phyloP scores from a whole-genome alignment of 176 grass and related monocot genomes.

The Ananas comosus region DNA sequence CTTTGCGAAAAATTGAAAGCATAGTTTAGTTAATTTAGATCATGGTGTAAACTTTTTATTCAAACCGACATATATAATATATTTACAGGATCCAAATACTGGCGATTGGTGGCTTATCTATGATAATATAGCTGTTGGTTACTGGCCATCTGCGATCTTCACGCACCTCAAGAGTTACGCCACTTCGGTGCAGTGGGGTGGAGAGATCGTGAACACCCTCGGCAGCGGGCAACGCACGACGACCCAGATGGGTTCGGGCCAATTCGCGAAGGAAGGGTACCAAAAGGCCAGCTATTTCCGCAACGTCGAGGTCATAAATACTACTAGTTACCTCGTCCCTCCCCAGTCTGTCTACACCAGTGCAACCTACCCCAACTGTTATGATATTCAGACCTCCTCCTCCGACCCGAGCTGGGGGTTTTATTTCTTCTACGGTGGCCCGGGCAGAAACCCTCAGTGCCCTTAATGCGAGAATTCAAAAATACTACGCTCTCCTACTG shows the following conservation, averaged over 20 bases:
- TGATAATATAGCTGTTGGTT: neutral
- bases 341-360: neutral
- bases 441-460: neutral
- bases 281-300: neutral
- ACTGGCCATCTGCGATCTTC: slow-evolving; percentile 11
- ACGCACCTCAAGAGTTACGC: neutral
- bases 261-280: slow-evolving; percentile 1
- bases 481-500: too few relatives aligned
- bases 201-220: neutral
- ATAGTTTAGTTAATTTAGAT: too few relatives aligned
- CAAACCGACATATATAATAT: too few relatives aligned
- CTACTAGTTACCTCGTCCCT: neutral
- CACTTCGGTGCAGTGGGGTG: slow-evolving; percentile 1
- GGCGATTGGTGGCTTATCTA: slow-evolving; percentile 7
- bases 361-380: neutral
- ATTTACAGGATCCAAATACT: slow-evolving; percentile 2
- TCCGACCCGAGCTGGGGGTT: neutral
- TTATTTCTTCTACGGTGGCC: slow-evolving; percentile 3
- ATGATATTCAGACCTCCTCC: neutral
- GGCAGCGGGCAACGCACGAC: neutral
- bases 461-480: neutral
- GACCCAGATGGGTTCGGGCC: slow-evolving; percentile 10
- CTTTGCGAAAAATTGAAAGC: too few relatives aligned
- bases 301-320: too few relatives aligned
- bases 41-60: neutral